Percentiles rank a stretch among this genome's conserved stretches.
Evolutionary conservation across 805 yeast species (phyloP).

Genomic region (Spencermartinsiella europaea): DNA sequence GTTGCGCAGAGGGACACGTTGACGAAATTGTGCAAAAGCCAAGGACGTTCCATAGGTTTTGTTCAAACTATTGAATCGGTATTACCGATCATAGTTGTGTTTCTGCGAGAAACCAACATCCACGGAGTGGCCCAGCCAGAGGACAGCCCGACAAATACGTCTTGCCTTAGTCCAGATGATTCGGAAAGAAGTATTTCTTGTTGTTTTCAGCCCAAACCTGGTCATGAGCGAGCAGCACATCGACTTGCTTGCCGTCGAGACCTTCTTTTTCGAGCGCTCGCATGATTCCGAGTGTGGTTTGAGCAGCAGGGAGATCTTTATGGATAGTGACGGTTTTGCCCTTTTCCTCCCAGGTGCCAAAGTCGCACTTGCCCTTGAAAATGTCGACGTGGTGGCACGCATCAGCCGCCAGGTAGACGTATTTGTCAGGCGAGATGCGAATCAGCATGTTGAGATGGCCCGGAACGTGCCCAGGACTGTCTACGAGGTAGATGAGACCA

Average conservation of each 20-base stretch:
- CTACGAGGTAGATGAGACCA: conserved; percentile 6
- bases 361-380: conserved; percentile 8
- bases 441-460: conserved; percentile 9
- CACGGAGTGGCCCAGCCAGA: no score
- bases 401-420: conserved; percentile 10
- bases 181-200: conserved; percentile 7
- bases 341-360: conserved; percentile 11
- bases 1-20: no score
- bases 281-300: conserved; percentile 5
- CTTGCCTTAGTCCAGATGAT: conserved; percentile 1
- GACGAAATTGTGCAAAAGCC: no score
- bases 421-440: conserved; percentile 2
- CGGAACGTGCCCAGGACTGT: conserved; percentile 11
- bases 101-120: no score
- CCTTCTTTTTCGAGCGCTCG: conserved; percentile 6
- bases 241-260: conserved; percentile 1
- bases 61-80: no score
- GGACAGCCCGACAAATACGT: no score
- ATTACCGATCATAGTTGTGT: no score
- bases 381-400: conserved; percentile 10
- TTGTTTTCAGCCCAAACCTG: conserved; percentile 7
- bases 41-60: no score
- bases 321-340: conserved; percentile 8
- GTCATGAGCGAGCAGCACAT: conserved; percentile 11
- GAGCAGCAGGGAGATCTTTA: conserved; percentile 9